These are phyloP conservation scores for fission yeast (Schizosaccharomyces pombe) DNA, from an alignment of 805 yeast species.

Conservation along the genomic window DNA sequence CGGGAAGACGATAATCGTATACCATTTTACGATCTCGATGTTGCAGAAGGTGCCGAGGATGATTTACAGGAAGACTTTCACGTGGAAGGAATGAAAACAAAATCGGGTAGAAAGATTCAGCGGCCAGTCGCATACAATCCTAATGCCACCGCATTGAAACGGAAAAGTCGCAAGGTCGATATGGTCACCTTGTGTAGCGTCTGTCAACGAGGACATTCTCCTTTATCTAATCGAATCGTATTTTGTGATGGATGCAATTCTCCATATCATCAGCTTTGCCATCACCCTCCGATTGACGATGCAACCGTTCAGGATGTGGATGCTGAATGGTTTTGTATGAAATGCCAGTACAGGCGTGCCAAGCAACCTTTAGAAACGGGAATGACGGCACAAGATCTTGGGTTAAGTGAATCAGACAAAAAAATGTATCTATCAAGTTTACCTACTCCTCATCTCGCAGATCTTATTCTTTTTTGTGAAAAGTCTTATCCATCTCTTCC, in stretches of 20 bases:
- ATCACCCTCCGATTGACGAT: constrained; percentile 19
- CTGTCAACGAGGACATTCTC: constrained; percentile 19
- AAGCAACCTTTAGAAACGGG: constrained; percentile 20
- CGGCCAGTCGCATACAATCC: constrained; percentile 10
- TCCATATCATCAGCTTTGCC: constrained; percentile 21
- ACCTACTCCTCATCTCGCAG: constrained; percentile 19
- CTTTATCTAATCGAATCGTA: constrained; percentile 17
- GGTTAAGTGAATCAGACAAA: constrained; percentile 15
- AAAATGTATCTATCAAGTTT: constrained; percentile 18
- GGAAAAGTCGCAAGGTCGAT: constrained; percentile 10
- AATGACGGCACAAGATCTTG: constrained; percentile 14
- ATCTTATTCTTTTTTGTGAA: constrained; percentile 19
- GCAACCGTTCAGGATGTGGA: constrained; percentile 20
- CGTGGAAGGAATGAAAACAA: constrained; percentile 10
- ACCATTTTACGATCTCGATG: background rate
- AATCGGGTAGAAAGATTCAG: constrained; percentile 10
- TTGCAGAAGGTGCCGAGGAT: constrained; percentile 6
- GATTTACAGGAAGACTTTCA: constrained; percentile 8
- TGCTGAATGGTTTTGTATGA: constrained; percentile 20
- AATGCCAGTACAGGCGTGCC: constrained; percentile 17
- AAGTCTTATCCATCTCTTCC: constrained; percentile 17
- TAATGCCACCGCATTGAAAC: background rate
- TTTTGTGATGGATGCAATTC: constrained; percentile 21
- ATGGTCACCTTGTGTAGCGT: constrained; percentile 15
- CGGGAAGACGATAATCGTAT: background rate